phyloP scores from a whole-genome alignment of 2,329 filamentous ascomycete genomes.

The Scleromitrula shiraiana region DNA sequence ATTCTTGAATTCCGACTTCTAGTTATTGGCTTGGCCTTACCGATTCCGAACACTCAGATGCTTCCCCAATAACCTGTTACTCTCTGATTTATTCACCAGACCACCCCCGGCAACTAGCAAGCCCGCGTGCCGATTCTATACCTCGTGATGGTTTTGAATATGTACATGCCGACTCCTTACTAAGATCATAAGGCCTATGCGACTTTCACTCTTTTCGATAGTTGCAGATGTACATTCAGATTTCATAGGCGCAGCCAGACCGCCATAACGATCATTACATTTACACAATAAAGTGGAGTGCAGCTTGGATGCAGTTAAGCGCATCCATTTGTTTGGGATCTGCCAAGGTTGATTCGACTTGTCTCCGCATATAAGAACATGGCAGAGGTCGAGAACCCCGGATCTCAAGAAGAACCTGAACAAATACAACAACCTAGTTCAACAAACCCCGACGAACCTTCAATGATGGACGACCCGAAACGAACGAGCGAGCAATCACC shows the following conservation, averaged over 20 bases:
- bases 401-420: conserved; percentile 4
- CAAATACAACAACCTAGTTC: conserved; percentile 2
- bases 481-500: conserved; percentile 40
- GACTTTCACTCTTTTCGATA: background rate
- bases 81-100: conserved; percentile 8
- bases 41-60: background rate
- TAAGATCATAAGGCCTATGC: background rate
- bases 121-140: conserved; percentile 1
- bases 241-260: background rate
- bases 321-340: background rate
- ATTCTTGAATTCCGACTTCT: background rate
- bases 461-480: conserved; percentile 14
- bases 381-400: conserved; percentile 12
- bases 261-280: background rate
- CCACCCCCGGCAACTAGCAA: background rate
- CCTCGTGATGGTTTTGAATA: conserved; percentile 7
- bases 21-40: conserved; percentile 1
- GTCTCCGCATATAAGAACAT: conserved; percentile 7
- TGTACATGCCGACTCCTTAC: background rate
- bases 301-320: background rate
- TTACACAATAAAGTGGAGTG: background rate
- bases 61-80: background rate
- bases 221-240: background rate
- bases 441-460: background rate
- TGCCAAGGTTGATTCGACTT: background rate